Evolutionary conservation across 768 basidiomycete species (phyloP).

Genomic region (Macrolepiota albuminosa): DNA sequence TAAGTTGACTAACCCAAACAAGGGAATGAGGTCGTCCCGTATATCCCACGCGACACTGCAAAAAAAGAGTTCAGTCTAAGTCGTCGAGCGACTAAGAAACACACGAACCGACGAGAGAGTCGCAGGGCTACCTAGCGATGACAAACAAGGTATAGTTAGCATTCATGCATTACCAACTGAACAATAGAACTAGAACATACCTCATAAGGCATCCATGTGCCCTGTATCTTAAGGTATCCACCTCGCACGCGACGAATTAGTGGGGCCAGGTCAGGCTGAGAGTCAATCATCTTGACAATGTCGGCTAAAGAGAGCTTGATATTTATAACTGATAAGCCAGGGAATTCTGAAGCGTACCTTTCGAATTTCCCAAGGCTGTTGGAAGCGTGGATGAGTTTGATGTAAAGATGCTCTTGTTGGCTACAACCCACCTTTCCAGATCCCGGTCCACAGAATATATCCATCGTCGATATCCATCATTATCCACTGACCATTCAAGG

Average conservation of each 20-base stretch:
- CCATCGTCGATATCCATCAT: conserved; percentile 97
- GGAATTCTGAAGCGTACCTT: conserved; percentile 45
- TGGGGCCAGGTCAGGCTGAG: conserved; percentile 80
- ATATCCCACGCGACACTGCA: conserved; percentile 84
- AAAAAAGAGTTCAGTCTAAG: conserved; percentile 3
- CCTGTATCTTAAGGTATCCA: conserved; percentile 88
- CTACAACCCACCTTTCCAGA: conserved; percentile 77
- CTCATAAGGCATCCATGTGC: conserved; percentile 93
- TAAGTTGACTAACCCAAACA: conserved; percentile 64
- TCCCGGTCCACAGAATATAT: conserved; percentile 89
- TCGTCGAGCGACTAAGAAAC: conserved; percentile 13
- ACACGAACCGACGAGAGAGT: conserved; percentile 68
- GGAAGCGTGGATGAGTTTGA: conserved; percentile 12
- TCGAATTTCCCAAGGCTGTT: conserved; percentile 81
- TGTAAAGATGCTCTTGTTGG: not conserved
- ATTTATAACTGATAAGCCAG: not conserved
- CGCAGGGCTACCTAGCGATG: conserved; percentile 64
- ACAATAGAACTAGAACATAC: conserved; percentile 30
- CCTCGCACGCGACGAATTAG: conserved; percentile 82
- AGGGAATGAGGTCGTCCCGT: conserved; percentile 78
- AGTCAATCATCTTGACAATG: conserved; percentile 91
- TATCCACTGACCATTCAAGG: conserved; percentile 86
- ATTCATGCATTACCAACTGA: not conserved
- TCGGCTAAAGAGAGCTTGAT: conserved; percentile 51
- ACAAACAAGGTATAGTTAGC: conserved; percentile 4